Base-by-base conservation (phyloP, 495 filamentous ascomycete species). In the Penicillium malachiteum region DNA sequence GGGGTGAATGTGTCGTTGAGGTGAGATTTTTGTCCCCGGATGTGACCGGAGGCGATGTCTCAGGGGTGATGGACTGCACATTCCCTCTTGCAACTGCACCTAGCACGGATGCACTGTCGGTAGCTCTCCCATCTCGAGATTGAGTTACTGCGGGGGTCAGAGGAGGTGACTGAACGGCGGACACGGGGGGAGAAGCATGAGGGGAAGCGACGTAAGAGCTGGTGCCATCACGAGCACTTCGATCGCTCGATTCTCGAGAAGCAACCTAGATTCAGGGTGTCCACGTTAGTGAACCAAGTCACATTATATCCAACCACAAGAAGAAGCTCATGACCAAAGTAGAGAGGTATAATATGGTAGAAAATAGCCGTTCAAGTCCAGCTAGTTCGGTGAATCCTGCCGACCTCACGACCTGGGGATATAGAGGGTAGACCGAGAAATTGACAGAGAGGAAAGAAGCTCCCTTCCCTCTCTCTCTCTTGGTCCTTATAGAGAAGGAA, bases 111-210 rank as follows among this genome's bases (percentile, higher is more conserved):
- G 56, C 35, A 30, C 49, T 62, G 8, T 73, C 73, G 34, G 65
- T 64, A 43, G 66, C 32, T 54, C 65, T 70, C 46, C 60, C 58
- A 57, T 85, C 84, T 59, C 74, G 74, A 50, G 81, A 83, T 55
- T 77, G 70, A 40, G 89, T 90, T 12, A 83, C 90, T 33, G 91
- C 86, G 32, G 94, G 93, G 4, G 93, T 96, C 12, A 97, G 81
- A 18, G 91, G 92, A 56, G 94, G 94, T 12, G 92, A 94, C 59
- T 93, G 87, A 77, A 92, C 85, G 44, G 85, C 79, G 46, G 86
- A 78, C 21, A 75, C 71, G 31, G 77, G 73, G 44, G 80, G 78
- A 44, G 81, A 82, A 31, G 70, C 60, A 57, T 71, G 72, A 32
- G 75, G 73, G 37, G 78, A 80, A 43, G 69, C 55, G 39, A 67